Percentiles rank a stretch among this genome's conserved stretches.
These are phyloP conservation scores for Ogataea nitratoaversa DNA, from an alignment of 805 yeast genomes.

Conservation along the genomic window DNA sequence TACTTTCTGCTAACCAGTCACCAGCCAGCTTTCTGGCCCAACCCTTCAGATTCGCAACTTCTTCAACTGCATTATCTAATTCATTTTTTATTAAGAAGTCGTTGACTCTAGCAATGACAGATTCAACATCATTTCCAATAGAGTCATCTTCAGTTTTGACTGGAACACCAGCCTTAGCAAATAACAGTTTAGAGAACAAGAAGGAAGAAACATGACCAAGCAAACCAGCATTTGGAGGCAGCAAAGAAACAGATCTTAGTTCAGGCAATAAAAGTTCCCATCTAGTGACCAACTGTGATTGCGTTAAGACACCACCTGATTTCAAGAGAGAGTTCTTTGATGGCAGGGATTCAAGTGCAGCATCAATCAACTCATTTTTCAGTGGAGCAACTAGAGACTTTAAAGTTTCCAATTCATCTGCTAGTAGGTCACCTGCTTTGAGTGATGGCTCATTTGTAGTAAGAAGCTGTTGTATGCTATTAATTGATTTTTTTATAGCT, in stretches of 20 bases:
- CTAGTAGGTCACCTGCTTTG: slow-evolving; percentile 44
- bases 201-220: slow-evolving; percentile 85
- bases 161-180: slow-evolving; percentile 76
- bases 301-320: slow-evolving; percentile 62
- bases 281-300: slow-evolving; percentile 71
- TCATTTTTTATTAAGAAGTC: slow-evolving; percentile 69
- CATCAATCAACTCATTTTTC: slow-evolving; percentile 30
- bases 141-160: slow-evolving; percentile 28
- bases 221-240: slow-evolving; percentile 95
- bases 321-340: slow-evolving; percentile 32
- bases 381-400: slow-evolving; percentile 34
- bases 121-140: slow-evolving; percentile 77
- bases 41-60: slow-evolving; percentile 83
- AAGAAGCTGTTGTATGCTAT: slow-evolving; percentile 38
- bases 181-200: slow-evolving; percentile 68
- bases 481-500: slow-evolving; percentile 41
- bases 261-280: slow-evolving; percentile 82
- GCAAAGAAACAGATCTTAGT: slow-evolving; percentile 79
- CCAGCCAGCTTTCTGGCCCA: slow-evolving; percentile 87
- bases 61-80: slow-evolving; percentile 86
- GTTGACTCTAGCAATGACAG: slow-evolving; percentile 82
- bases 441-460: slow-evolving; percentile 33
- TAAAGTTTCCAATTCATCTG: slow-evolving; percentile 35
- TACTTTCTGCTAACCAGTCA: slow-evolving; percentile 88
- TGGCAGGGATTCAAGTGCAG: slow-evolving; percentile 47